Evolutionary conservation across 768 basidiomycete species (phyloP).

Genomic region (Lactifluus pinguis): DNA sequence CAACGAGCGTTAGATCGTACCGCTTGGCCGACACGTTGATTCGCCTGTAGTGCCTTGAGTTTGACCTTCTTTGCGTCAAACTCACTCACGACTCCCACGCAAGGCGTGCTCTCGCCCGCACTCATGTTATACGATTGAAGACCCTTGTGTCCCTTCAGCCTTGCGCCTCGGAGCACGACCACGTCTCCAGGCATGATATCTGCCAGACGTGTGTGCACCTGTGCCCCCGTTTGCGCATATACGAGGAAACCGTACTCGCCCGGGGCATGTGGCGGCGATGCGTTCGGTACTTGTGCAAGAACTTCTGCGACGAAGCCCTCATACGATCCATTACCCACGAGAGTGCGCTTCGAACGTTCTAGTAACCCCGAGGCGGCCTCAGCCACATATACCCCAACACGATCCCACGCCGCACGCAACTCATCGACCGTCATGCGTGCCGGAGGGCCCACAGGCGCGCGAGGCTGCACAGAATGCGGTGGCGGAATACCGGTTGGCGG

Average conservation of each 20-base stretch:
- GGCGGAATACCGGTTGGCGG: conserved; percentile 13
- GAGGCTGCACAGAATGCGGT: not conserved
- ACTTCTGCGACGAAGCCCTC: conserved; percentile 67
- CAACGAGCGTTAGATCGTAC: conserved; percentile 31
- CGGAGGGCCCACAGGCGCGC: conserved; percentile 22
- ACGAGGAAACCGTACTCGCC: conserved; percentile 62
- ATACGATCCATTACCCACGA: conserved; percentile 82
- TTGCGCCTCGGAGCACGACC: conserved; percentile 64
- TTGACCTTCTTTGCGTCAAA: conserved; percentile 85
- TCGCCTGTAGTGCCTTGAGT: conserved; percentile 77
- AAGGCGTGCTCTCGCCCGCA: conserved; percentile 43
- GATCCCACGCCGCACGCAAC: conserved; percentile 58
- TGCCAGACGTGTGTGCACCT: conserved; percentile 63
- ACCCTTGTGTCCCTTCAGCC: conserved; percentile 73
- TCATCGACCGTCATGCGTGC: conserved; percentile 48
- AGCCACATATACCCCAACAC: conserved; percentile 66
- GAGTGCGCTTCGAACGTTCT: conserved; percentile 66
- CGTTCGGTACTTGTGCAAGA: conserved; percentile 57
- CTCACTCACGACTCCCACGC: conserved; percentile 72
- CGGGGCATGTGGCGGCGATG: conserved; percentile 32
- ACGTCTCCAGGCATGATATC: conserved; percentile 87
- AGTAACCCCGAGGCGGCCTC: conserved; percentile 58
- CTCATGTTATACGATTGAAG: conserved; percentile 61
- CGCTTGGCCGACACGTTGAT: conserved; percentile 77
- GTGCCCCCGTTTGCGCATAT: conserved; percentile 56